Conservation (phyloP, 345 rosid species). For the Citrus medica region DNA sequence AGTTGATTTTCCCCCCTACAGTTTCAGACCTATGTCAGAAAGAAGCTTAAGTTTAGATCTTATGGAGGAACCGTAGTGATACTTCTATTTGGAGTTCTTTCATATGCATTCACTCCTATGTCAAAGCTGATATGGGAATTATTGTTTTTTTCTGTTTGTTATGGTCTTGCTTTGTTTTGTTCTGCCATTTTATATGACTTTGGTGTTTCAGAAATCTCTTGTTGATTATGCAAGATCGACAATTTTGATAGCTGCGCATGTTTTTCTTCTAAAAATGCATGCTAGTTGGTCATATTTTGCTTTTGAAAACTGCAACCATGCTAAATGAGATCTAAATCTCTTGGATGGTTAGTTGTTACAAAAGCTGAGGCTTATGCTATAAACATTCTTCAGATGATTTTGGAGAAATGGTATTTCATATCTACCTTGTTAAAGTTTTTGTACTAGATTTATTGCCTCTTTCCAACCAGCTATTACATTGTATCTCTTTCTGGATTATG, state of each 20-base stretch:
- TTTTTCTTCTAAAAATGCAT: neutral
- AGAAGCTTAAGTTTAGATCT: neutral
- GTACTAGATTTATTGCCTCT: neutral
- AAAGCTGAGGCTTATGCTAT: neutral
- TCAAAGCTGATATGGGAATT: neutral
- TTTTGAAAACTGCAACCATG: neutral
- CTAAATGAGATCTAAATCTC: neutral
- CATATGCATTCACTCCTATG: neutral
- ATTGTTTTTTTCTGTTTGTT: neutral
- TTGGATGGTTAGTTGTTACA: neutral
- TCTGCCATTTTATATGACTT: neutral
- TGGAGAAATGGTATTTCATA: neutral
- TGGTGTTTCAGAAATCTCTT: slow-evolving; percentile 4
- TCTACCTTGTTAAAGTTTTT: neutral
- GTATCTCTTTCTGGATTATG: neutral
- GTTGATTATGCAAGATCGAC: neutral
- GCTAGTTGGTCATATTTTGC: neutral
- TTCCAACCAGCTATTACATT: neutral
- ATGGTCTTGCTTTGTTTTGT: slow-evolving; percentile 1
- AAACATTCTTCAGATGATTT: neutral
- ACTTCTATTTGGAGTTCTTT: slow-evolving; percentile 1
- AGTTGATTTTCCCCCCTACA: neutral
- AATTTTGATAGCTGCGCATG: neutral
- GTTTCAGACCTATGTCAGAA: neutral
- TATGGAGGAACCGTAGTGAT: neutral